Percentiles rank a stretch among this genome's conserved stretches.
Evolutionary conservation across 257 asterid species (phyloP).

Genomic region (Osmanthus fragrans): DNA sequence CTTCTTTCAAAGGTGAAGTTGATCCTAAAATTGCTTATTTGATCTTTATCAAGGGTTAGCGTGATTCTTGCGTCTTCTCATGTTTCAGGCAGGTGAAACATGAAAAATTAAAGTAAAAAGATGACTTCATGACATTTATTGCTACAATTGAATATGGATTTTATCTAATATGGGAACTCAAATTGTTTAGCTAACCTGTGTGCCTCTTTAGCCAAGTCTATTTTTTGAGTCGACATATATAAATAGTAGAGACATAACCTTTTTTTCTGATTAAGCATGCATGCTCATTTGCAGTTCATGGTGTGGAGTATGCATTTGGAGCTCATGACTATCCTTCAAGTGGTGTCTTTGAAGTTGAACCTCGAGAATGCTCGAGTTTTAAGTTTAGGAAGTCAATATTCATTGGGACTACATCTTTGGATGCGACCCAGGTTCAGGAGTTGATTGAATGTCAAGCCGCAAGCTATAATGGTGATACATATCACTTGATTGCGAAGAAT

Average conservation of each 20-base stretch:
- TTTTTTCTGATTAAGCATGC: neutral
- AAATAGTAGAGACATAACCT: neutral
- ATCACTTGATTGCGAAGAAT: conserved; percentile 90
- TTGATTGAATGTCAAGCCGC: conserved; percentile 84
- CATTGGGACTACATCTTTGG: conserved; percentile 71
- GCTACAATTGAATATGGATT: neutral
- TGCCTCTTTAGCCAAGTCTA: neutral
- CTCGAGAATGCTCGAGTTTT: conserved; percentile 90
- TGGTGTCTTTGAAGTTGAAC: conserved; percentile 95
- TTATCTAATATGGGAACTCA: neutral
- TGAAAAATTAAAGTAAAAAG: neutral
- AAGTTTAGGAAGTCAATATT: conserved; percentile 82
- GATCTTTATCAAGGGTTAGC: neutral
- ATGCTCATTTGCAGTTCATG: conserved; percentile 58
- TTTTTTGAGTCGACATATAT: neutral
- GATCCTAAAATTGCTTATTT: neutral
- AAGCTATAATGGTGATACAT: conserved; percentile 75
- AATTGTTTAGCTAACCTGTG: neutral
- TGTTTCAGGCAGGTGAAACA: neutral
- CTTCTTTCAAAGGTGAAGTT: neutral
- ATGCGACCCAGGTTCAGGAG: conserved; percentile 66
- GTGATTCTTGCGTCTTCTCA: neutral
- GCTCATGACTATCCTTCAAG: conserved; percentile 87
- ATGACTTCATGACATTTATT: neutral
- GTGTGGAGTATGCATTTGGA: conserved; percentile 93